These are phyloP conservation scores for Castanea crenata DNA, from an alignment of 306 rosid genomes.

Conservation along the genomic window DNA sequence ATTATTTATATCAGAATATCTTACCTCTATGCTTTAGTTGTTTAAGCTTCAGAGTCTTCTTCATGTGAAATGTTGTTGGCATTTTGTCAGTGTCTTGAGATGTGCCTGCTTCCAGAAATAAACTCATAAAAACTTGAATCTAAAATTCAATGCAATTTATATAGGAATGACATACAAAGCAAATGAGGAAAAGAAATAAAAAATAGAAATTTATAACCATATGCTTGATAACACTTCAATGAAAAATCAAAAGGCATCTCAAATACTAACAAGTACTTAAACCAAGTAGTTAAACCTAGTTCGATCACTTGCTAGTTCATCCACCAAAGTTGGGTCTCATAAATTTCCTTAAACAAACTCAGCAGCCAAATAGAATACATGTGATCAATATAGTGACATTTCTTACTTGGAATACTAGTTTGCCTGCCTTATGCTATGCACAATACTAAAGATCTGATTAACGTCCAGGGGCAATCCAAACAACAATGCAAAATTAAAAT, in stretches of 20 bases:
- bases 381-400: no score
- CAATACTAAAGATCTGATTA: neutral
- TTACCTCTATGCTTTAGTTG: conserved; percentile 57
- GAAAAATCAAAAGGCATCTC: neutral
- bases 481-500: no score
- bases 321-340: neutral
- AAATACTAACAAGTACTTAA: neutral
- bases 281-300: neutral
- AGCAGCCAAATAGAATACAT: no score
- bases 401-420: no score
- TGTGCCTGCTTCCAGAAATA: conserved; percentile 29
- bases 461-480: no score
- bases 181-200: neutral
- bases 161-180: neutral
- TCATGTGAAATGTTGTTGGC: conserved; percentile 42
- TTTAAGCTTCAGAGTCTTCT: conserved; percentile 55
- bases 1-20: neutral
- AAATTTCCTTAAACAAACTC: no score
- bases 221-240: neutral
- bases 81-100: conserved; percentile 21
- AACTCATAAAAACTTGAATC: conserved; percentile 4
- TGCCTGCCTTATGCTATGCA: no score
- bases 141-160: neutral
- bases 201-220: neutral
- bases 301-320: neutral